Conservation (phyloP, 1,284 basidiomycete genomes). For the Gastroboletus turbinatus region DNA sequence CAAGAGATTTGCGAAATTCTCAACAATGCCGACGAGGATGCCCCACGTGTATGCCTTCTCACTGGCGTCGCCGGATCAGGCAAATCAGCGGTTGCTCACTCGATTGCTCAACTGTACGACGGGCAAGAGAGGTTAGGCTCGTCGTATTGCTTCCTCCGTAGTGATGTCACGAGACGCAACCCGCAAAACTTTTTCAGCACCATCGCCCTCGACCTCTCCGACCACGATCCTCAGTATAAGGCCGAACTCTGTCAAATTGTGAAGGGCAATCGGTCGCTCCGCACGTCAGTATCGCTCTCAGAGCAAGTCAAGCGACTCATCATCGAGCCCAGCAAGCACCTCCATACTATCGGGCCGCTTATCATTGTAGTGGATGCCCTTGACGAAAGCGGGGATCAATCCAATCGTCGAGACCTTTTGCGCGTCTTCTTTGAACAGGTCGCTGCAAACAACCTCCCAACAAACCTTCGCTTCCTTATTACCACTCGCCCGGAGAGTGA, state of each 20-base stretch:
- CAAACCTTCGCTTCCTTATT: conserved; percentile 21
- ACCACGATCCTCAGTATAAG: conserved; percentile 21
- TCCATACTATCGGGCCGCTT: conserved; percentile 18
- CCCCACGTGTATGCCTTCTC: conserved; percentile 20
- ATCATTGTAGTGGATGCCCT: conserved; percentile 23
- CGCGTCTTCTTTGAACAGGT: conserved; percentile 11
- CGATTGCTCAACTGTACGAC: conserved; percentile 24
- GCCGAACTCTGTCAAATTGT: conserved; percentile 7
- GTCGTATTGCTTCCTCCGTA: conserved; percentile 21
- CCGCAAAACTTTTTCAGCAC: conserved; percentile 26
- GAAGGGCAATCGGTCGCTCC: conserved; percentile 22
- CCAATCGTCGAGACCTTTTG: conserved; percentile 13
- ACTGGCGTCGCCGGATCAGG: conserved; percentile 24
- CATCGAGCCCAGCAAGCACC: conserved; percentile 14
- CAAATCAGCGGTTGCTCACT: conserved; percentile 23
- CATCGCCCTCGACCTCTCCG: conserved; percentile 20
- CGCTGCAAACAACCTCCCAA: conserved; percentile 8
- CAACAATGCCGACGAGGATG: conserved; percentile 6
- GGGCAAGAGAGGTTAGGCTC: conserved; percentile 20
- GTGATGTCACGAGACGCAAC: conserved; percentile 18
- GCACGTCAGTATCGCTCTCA: conserved; percentile 12
- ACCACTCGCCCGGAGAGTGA: conserved; percentile 22
- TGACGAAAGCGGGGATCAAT: conserved; percentile 24
- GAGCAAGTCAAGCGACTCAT: conserved; percentile 21
- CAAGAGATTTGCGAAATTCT: conserved; percentile 18